Base-by-base conservation (phyloP, 768 basidiomycete species). In the Hygrocybe coccinea region DNA sequence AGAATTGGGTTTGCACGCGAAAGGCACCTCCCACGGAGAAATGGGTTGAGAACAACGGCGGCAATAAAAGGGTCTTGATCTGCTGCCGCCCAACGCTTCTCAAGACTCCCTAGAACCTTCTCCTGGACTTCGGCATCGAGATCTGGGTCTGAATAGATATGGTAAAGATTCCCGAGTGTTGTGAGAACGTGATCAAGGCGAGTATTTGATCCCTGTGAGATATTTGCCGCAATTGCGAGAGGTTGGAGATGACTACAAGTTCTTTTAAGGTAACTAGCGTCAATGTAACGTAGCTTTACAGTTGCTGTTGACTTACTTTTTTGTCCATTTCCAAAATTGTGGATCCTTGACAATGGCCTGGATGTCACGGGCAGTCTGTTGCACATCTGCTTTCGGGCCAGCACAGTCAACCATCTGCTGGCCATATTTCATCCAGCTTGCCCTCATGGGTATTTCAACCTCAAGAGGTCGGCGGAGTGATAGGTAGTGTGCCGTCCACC, bases 11-110 rank as follows among this genome's bases (percentile, higher is more conserved):
- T 50, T 48, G 21, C 39, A 3, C 29, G 29, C 8, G 49, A 50
- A 5, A 50, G 35, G 21, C 49, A 50, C 33, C 21, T 29, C 21
- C 49, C 49, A 15, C n/a, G 49, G 47, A 61, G 62, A 33, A 65
- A 58, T 5, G 64, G 68, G 55, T 71, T 67, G 9, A 67, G 37
- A 44, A 73, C 61, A 9, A 68, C 58, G 9, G 68, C 60, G 8
- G 64, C 61, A 52, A 72, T 65, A 48, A 68, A 70, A 5, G 65
- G 51, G 34, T 68, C 69, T 55, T 71, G 67, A 54, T 72, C 69
- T 35, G 58, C 36, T 29, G 65, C 62, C 19, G 49, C 24, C 71
- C 71, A 73, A 8, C 60, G 58, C 1, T 25, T 47, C 45, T 73
- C 67, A 11, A 69, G 54, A 39, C 58, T 61, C 8, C 43, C 43